Evolutionary conservation across 352 stramenopile species (phyloP), one percentile per base, ranked within the genome.

Genomic region (Bremia lactucae): DNA sequence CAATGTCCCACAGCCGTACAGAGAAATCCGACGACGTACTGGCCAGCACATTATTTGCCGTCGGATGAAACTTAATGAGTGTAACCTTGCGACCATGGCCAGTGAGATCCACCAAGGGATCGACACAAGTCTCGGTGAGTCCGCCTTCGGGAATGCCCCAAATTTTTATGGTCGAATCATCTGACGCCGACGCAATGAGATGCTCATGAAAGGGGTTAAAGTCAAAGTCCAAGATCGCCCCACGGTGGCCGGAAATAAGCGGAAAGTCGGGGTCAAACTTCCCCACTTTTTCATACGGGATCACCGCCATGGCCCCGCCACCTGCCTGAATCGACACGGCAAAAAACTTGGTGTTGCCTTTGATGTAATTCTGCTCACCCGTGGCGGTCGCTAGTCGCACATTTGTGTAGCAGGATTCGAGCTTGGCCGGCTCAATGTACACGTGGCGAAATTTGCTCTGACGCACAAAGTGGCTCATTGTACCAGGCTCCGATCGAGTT

Each of bases 281-380:
- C 55, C 95, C 94, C 16, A 87, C 83, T 52, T 96, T 94, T 28
- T 97, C 87, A 46, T 97, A 95, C 11, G 87, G 83, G 39, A 97
- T 77, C 22, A 98, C 90, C 36, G 90, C 87, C 63, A 98, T 93
- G 42, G 83, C 75, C 33, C 85, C 85, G 29, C 83, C 85, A 36
- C 85, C 84, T 0, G 79, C 77, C 55, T 89, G 73, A 55, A 95
- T 93, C 29, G 95, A 85, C 23, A 99, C 88, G 15, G 95, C 94
- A 63, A 99, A 98, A 70, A 98, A 99, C 78, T 98, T 98, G 45
- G 95, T 96, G 59, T 98, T 99, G 26, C 92, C 95, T 70, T 99
- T 99, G 71, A 99, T 99, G 76, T 99, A 99, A 56, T 97, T 97
- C 65, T 99, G 96, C 62, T 99, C 96, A 47, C 97, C 96, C 38